Evolutionary conservation across 73 alveolate species (phyloP).

Genomic region (Urostyla sp.): DNA sequence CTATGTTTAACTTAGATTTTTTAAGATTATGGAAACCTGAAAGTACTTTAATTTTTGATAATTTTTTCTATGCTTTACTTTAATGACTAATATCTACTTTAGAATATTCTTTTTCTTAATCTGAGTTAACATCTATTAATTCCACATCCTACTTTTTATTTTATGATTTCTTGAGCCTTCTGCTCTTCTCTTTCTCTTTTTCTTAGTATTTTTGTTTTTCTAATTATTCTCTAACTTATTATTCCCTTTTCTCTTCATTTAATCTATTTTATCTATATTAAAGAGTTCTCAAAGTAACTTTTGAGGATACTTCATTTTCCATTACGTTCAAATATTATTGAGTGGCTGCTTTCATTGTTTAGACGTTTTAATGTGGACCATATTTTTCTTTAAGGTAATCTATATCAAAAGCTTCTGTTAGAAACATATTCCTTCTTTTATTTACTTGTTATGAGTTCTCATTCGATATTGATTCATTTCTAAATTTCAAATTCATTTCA

Average conservation of each 20-base stretch:
- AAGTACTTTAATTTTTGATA: neutral
- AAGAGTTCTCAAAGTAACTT: slow-evolving; percentile 36
- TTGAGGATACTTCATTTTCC: slow-evolving; percentile 42
- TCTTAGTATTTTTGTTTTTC: slow-evolving; percentile 7
- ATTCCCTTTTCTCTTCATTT: slow-evolving; percentile 31
- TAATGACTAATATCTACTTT: neutral
- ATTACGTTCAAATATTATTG: slow-evolving; percentile 12
- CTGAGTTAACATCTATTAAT: neutral
- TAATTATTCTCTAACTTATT: neutral
- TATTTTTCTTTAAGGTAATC: slow-evolving; percentile 24
- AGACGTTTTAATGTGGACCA: slow-evolving; percentile 3
- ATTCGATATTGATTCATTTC: slow-evolving; percentile 15
- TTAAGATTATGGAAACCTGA: neutral
- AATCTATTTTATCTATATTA: slow-evolving; percentile 31
- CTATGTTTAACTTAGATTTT: neutral
- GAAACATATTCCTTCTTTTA: neutral
- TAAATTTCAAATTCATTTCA: slow-evolving; percentile 9
- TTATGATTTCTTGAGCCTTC: neutral
- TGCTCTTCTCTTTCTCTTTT: neutral
- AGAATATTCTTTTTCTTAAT: neutral
- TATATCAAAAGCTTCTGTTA: slow-evolving; percentile 35
- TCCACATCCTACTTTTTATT: neutral
- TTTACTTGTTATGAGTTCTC: neutral
- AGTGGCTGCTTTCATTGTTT: slow-evolving; percentile 48
- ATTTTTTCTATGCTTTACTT: neutral